Evolutionary conservation across 2,329 filamentous ascomycete genomes (phyloP).

Genomic region (Stagonosporopsis vannaccii): DNA sequence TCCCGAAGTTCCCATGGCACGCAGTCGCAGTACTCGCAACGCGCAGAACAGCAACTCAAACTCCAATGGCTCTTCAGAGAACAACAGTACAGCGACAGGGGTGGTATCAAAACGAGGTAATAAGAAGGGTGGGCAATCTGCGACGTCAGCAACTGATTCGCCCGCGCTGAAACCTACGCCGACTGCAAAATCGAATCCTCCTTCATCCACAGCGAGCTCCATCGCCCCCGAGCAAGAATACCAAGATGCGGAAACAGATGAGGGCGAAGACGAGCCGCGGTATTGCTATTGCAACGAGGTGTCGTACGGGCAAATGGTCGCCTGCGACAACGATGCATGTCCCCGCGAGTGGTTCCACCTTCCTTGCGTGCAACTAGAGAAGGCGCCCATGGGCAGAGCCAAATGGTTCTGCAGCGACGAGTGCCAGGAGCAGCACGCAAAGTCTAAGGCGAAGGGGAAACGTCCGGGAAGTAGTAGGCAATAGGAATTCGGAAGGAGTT

Average conservation of each 20-base stretch:
- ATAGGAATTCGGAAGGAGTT: slow-evolving; percentile 52
- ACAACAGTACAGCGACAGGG: slow-evolving; percentile 46
- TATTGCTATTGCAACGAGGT: slow-evolving; percentile 73
- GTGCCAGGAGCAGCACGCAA: slow-evolving; percentile 43
- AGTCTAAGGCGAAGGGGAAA: slow-evolving; percentile 44
- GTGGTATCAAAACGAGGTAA: slow-evolving; percentile 45
- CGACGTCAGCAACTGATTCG: slow-evolving; percentile 34
- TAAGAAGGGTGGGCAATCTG: slow-evolving; percentile 43
- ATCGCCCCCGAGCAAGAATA: slow-evolving; percentile 44
- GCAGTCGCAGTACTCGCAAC: slow-evolving; percentile 53
- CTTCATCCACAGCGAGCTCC: slow-evolving; percentile 44
- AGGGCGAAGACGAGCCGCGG: slow-evolving; percentile 60
- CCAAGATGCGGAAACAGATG: slow-evolving; percentile 47
- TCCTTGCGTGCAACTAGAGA: slow-evolving; percentile 67
- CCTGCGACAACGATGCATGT: slow-evolving; percentile 70
- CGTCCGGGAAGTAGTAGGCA: slow-evolving; percentile 49
- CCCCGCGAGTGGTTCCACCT: slow-evolving; percentile 73
- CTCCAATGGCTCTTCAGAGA: slow-evolving; percentile 50
- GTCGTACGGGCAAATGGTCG: slow-evolving; percentile 72
- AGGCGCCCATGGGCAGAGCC: slow-evolving; percentile 59
- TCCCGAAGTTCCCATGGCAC: slow-evolving; percentile 51
- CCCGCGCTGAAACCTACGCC: slow-evolving; percentile 36
- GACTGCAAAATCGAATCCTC: slow-evolving; percentile 38
- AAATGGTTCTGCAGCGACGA: slow-evolving; percentile 53
- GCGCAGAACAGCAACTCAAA: slow-evolving; percentile 47